Evolutionary conservation across 148 eudicot species (phyloP), one percentile per base, ranked within the genome.

Genomic region (Rhododendron ovatum): DNA sequence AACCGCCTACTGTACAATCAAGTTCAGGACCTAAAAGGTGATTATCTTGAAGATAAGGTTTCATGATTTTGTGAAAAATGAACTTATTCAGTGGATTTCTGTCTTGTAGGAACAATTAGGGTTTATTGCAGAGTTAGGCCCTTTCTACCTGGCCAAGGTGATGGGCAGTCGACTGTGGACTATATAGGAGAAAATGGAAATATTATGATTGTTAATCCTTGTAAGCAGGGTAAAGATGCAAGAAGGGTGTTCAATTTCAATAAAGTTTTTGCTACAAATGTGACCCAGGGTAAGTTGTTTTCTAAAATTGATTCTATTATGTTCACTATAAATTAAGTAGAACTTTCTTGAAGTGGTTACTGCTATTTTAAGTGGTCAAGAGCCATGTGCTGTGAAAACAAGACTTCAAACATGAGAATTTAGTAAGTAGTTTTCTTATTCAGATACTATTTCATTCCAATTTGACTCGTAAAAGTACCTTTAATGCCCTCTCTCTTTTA

Each of bases 11-110:
- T 97, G 28, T 95, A 94, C 85, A 97, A 97, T 91, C 95, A 93
- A 89, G 96, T 97, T 53, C 99, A 94, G 90, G 99, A 97, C 89
- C 91, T 97, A 81, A 97, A 94, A 97, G 99, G 99, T 97, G 67
- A 85, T 78, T 67, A 50, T 39, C 53, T 51, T 55, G 39, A 65
- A 50, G 69, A 37, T 84, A 11, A 28, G 33, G 45, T 24, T 79
- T 67, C 59, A 3, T 82, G 50, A 43, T 84, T 69, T 14, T 13
- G 10, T 18, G 53, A 47, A 39, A 79, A 22, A 28, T 17, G 18
- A 41, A 48, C 82, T 87, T 78, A 86, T 48, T 78, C 48, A 53
- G 8, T 69, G 50, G 22, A 74, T 41, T 87, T 43, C 79, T 84
- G 4, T 75, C 61, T 73, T 48, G 84, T 90, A 97, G 99, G 99